Evolutionary conservation across 1,284 basidiomycete genomes (phyloP).

Genomic region (Neolentinus lepideus): DNA sequence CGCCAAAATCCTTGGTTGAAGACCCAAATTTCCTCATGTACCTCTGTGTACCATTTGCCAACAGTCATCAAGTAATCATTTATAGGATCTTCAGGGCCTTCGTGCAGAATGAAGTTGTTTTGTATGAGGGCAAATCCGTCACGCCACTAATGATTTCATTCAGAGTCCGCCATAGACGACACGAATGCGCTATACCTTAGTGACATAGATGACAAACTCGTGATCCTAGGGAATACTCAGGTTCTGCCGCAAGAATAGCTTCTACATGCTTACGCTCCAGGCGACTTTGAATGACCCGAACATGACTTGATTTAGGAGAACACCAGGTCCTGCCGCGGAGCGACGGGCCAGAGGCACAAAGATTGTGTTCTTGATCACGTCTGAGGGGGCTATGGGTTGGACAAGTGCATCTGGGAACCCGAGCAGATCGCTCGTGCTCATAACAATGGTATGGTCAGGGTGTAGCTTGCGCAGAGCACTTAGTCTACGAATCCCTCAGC

Average conservation of each 20-base stretch:
- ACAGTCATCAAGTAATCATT: conserved; percentile 48
- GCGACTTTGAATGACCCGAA: conserved; percentile 47
- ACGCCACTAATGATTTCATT: not conserved
- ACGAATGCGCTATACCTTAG: conserved; percentile 24
- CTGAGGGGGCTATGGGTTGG: conserved; percentile 38
- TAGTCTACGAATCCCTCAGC: conserved; percentile 26
- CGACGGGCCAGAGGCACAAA: conserved; percentile 44
- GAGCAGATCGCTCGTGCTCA: conserved; percentile 42
- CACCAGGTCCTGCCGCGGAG: conserved; percentile 37
- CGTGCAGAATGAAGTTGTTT: conserved; percentile 49
- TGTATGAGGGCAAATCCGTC: conserved; percentile 24
- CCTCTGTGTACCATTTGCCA: conserved; percentile 41
- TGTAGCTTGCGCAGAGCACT: conserved; percentile 48
- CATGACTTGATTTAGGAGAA: conserved; percentile 41
- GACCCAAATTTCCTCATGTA: conserved; percentile 69
- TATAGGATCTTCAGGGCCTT: conserved; percentile 46
- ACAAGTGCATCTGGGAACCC: conserved; percentile 41
- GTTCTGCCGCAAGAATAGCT: not conserved
- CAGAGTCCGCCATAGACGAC: conserved; percentile 32
- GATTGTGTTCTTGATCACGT: conserved; percentile 38
- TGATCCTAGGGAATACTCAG: conserved; percentile 24
- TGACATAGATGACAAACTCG: conserved; percentile 40
- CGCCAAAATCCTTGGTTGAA: conserved; percentile 65
- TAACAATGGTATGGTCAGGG: conserved; percentile 53
- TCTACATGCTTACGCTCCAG: conserved; percentile 46